A percentile compares a stretch with the other conserved stretches of the same genome.
Evolutionary conservation across 2,329 filamentous ascomycete species (phyloP).

Genomic region (Calonectria pauciramosa): DNA sequence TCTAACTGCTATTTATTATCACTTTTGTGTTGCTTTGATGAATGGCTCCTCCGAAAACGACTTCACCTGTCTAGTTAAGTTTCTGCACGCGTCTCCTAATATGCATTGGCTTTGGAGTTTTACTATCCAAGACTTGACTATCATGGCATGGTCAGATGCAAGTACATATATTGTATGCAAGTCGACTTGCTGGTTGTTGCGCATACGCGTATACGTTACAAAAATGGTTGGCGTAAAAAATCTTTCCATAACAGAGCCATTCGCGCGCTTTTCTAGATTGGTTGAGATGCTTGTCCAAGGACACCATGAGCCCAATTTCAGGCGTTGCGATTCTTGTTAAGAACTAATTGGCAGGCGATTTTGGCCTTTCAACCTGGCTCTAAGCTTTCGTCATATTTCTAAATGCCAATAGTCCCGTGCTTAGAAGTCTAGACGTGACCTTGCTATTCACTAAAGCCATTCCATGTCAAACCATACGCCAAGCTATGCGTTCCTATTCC

Average conservation of each 20-base stretch:
- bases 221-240: background rate
- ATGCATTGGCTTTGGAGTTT: background rate
- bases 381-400: background rate
- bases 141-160: background rate
- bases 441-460: conserved; percentile 12
- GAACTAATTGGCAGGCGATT: background rate
- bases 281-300: background rate
- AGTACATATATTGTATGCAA: background rate
- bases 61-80: background rate
- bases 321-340: background rate
- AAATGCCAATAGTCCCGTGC: background rate
- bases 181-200: background rate
- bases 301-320: background rate
- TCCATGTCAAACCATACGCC: conserved; percentile 36
- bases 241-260: too few relatives aligned
- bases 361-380: background rate
- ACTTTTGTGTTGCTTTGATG: background rate
- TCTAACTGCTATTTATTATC: background rate
- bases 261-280: background rate
- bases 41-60: background rate
- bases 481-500: conserved; percentile 34
- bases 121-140: background rate
- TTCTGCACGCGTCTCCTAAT: background rate
- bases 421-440: background rate
- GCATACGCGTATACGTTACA: background rate